Evolutionary conservation across 352 stramenopile genomes (phyloP).

Genomic region (Pythium folliculosum): DNA sequence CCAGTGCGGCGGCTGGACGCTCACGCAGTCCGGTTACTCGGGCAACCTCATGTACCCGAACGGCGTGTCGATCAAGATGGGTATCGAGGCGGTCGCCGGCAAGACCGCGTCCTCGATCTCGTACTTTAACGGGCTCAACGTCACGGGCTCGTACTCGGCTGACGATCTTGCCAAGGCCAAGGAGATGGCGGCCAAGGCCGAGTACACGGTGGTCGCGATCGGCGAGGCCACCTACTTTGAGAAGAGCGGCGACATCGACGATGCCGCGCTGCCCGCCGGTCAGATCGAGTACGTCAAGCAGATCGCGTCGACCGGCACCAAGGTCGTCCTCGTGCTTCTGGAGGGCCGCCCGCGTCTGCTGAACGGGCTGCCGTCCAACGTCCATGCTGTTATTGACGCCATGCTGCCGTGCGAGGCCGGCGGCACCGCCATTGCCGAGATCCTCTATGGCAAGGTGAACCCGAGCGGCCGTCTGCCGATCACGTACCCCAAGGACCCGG

Average conservation of each 20-base stretch:
- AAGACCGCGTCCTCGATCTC: conserved; percentile 24
- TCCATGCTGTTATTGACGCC: conserved; percentile 74
- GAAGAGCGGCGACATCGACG: conserved; percentile 85
- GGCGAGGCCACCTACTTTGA: conserved; percentile 82
- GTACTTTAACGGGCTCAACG: conserved; percentile 59
- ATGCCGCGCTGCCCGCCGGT: conserved; percentile 59
- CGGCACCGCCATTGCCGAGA: conserved; percentile 79
- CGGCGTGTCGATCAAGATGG: conserved; percentile 58
- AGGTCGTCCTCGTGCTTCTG: conserved; percentile 79
- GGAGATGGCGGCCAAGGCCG: conserved; percentile 40
- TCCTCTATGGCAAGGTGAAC: conserved; percentile 79
- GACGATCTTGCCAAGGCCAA: conserved; percentile 58
- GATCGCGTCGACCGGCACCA: conserved; percentile 63
- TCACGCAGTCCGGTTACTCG: conserved; percentile 73
- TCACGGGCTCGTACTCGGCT: conserved; percentile 53
- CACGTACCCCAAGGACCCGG: conserved; percentile 75
- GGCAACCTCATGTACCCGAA: conserved; percentile 65
- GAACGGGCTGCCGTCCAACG: conserved; percentile 49
- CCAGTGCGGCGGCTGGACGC: conserved; percentile 80
- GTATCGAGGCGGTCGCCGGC: conserved; percentile 37
- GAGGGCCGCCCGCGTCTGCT: conserved; percentile 81
- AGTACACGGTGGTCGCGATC: conserved; percentile 78
- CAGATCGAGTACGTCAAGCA: conserved; percentile 77
- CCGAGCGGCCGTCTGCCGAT: conserved; percentile 82
- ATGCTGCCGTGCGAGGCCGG: conserved; percentile 82